Conservation (phyloP, 2,329 filamentous ascomycete species). For the Metarhizium brunneum region DNA sequence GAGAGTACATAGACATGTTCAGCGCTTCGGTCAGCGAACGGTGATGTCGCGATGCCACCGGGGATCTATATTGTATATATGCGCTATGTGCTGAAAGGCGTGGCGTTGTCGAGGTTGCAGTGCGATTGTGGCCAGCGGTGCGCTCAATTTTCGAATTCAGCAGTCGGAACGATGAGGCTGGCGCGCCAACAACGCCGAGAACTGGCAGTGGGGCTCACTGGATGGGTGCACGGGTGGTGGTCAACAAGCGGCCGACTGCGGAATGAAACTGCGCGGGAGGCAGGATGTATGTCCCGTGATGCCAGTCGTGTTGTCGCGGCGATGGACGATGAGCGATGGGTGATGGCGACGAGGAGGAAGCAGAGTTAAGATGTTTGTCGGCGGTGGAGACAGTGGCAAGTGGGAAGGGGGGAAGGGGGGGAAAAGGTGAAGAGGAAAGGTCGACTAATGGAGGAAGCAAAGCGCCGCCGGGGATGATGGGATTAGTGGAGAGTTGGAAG, state of each 20-base stretch:
- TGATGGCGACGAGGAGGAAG: constrained; percentile 9
- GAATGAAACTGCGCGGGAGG: neutral
- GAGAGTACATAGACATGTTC: constrained; percentile 75
- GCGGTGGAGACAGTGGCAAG: constrained; percentile 17
- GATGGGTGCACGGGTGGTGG: neutral
- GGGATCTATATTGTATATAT: neutral
- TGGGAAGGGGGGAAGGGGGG: constrained; percentile 10
- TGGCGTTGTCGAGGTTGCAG: neutral
- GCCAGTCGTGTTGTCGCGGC: neutral
- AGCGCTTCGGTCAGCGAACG: neutral
- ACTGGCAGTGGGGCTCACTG: neutral
- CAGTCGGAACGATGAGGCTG: neutral
- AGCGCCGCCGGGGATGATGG: constrained; percentile 14
- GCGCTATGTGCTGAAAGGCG: neutral
- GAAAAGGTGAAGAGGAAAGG: constrained; percentile 16
- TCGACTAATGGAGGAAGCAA: constrained; percentile 14
- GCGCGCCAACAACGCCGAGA: neutral
- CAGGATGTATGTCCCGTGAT: neutral
- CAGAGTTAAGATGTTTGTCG: constrained; percentile 8
- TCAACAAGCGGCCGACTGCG: neutral
- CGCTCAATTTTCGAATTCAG: neutral
- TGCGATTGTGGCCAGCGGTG: neutral
- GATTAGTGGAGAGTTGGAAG: constrained; percentile 13
- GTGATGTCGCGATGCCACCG: neutral
- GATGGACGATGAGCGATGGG: constrained; percentile 6